phyloP scores from a whole-genome alignment of 805 yeast species.

The Wickerhamiella cacticola region DNA sequence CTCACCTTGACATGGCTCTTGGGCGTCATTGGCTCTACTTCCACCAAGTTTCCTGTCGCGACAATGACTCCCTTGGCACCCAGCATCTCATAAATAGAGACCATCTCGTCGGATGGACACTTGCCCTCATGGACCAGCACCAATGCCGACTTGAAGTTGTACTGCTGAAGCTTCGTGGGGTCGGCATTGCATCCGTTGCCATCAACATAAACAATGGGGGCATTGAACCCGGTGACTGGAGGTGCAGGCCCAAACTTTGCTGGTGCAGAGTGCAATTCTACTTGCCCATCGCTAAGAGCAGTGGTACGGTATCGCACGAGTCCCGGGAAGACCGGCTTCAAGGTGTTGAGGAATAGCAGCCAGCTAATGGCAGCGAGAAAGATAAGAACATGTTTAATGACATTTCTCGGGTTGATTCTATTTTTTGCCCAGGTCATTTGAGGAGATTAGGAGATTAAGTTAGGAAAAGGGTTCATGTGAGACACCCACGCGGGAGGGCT shows the following conservation, averaged over 20 bases:
- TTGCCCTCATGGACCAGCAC: neutral
- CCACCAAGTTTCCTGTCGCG: neutral
- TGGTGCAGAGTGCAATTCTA: neutral
- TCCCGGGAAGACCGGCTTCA: neutral
- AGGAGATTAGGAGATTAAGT: too few relatives aligned
- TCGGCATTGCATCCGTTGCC: neutral
- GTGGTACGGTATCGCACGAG: neutral
- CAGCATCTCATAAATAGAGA: neutral
- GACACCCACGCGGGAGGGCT: too few relatives aligned
- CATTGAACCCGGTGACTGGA: neutral
- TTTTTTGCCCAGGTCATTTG: neutral
- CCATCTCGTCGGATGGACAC: neutral
- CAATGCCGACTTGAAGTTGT: neutral
- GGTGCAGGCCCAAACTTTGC: neutral
- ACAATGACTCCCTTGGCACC: neutral
- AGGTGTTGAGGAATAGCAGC: neutral
- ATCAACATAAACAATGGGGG: neutral
- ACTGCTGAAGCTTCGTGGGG: neutral
- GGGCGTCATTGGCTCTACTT: neutral
- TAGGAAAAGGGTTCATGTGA: too few relatives aligned
- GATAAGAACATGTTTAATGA: neutral
- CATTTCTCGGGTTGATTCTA: neutral
- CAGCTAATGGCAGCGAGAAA: constrained; percentile 9
- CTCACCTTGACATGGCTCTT: neutral
- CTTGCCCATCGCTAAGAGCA: neutral